These are phyloP conservation scores for Pseudonitzschia delicatissima DNA, from an alignment of 108 stramenopile genomes.

Conservation along the genomic window DNA sequence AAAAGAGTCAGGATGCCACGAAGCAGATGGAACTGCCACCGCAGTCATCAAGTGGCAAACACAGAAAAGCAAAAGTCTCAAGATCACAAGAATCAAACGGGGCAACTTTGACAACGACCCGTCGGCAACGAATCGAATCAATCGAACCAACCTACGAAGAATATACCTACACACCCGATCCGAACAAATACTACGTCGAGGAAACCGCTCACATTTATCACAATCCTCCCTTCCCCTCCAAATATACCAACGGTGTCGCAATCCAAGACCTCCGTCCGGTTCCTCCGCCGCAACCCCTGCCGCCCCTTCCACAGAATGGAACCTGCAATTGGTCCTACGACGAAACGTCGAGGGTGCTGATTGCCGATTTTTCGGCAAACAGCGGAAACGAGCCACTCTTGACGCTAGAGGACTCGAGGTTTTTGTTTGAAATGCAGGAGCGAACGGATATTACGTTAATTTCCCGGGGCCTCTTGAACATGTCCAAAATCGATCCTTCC, in stretches of 20 bases:
- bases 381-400: not conserved
- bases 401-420: conserved; percentile 35
- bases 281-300: conserved; percentile 37
- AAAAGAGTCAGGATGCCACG: too few relatives aligned
- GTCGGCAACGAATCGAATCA: not conserved
- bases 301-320: conserved; percentile 36
- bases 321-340: conserved; percentile 61
- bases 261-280: conserved; percentile 31
- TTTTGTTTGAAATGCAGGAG: conserved; percentile 64
- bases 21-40: not conserved
- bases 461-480: conserved; percentile 49
- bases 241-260: conserved; percentile 18
- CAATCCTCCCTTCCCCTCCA: conserved; percentile 49
- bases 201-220: conserved; percentile 55
- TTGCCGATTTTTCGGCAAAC: conserved; percentile 43
- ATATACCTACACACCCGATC: conserved; percentile 15
- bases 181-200: conserved; percentile 43
- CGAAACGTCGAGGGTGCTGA: conserved; percentile 43
- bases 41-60: not conserved
- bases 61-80: too few relatives aligned
- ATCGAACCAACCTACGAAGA: conserved; percentile 1
- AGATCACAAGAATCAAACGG: too few relatives aligned
- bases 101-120: too few relatives aligned
- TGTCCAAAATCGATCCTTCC: conserved; percentile 16
- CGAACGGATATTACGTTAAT: conserved; percentile 67